Conservation (phyloP, 768 basidiomycete species). For the Auriscalpium orientale region DNA sequence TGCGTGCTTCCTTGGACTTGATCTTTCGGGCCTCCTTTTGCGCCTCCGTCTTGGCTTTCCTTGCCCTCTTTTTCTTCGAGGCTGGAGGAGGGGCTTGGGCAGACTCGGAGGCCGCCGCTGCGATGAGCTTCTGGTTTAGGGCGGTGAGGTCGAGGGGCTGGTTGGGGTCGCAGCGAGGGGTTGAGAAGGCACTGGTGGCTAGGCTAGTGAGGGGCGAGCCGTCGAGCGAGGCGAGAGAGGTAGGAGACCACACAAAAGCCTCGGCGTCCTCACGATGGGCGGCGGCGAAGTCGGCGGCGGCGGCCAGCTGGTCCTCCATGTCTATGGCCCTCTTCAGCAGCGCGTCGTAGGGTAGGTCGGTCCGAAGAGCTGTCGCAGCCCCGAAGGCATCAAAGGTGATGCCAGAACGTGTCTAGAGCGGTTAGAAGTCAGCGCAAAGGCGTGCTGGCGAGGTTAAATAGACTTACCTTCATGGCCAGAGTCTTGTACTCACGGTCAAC, state of each 20-base stretch:
- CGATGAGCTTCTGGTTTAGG: not conserved
- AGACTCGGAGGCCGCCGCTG: too few relatives aligned
- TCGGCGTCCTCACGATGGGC: not conserved
- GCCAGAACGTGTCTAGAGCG: not conserved
- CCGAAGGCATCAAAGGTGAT: not conserved
- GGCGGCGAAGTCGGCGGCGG: not conserved
- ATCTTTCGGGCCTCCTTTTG: too few relatives aligned
- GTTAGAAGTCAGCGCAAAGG: too few relatives aligned
- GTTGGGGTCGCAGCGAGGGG: not conserved
- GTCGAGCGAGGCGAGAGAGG: not conserved
- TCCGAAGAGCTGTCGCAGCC: not conserved
- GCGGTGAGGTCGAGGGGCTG: not conserved
- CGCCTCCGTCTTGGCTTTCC: too few relatives aligned
- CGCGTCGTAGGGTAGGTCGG: not conserved
- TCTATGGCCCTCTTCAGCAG: not conserved
- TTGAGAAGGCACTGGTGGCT: not conserved
- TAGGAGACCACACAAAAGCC: not conserved
- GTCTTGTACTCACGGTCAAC: too few relatives aligned
- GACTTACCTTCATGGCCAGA: too few relatives aligned
- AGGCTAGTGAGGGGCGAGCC: not conserved
- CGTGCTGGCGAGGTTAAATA: too few relatives aligned
- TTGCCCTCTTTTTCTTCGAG: too few relatives aligned
- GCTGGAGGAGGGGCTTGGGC: too few relatives aligned
- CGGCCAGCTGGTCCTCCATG: not conserved
- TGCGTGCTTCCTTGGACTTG: too few relatives aligned